Evolutionary conservation across 768 basidiomycete genomes (phyloP).

Genomic region (Leccinum pellstonianum): DNA sequence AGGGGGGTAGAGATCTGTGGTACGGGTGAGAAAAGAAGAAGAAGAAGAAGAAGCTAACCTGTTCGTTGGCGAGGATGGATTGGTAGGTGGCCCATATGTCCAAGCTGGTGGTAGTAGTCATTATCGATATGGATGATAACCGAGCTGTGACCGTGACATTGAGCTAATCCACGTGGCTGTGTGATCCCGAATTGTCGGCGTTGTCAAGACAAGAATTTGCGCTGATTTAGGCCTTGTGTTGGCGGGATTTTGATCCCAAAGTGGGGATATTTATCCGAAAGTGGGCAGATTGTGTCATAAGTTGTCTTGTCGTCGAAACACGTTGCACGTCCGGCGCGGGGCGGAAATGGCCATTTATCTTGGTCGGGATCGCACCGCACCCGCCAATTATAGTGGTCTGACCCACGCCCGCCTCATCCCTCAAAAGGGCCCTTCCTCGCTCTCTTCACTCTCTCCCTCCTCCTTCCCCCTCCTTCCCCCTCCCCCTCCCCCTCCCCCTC

Average conservation of each 20-base stretch:
- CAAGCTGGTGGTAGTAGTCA: slow-evolving; percentile 28
- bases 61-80: slow-evolving; percentile 57
- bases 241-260: slow-evolving; percentile 15
- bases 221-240: slow-evolving; percentile 13
- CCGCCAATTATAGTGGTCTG: slow-evolving; percentile 48
- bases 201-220: slow-evolving; percentile 29
- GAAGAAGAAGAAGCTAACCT: slow-evolving; percentile 47
- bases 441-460: slow-evolving; percentile 23
- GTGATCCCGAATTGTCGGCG: slow-evolving; percentile 17
- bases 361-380: slow-evolving; percentile 54
- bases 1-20: slow-evolving; percentile 74
- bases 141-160: background rate
- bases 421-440: slow-evolving; percentile 38
- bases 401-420: slow-evolving; percentile 41
- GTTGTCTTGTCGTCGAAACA: slow-evolving; percentile 62
- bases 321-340: slow-evolving; percentile 72
- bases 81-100: slow-evolving; percentile 57
- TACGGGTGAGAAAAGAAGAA: background rate
- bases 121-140: slow-evolving; percentile 3
- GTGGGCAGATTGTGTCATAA: slow-evolving; percentile 21
- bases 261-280: slow-evolving; percentile 19
- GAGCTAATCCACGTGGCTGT: slow-evolving; percentile 19
- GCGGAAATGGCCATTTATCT: slow-evolving; percentile 50
- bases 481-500: slow-evolving; percentile 22
- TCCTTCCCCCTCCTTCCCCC: slow-evolving; percentile 26